phyloP scores from a whole-genome alignment of 257 asterid genomes.

The Verbascum thapsus region DNA sequence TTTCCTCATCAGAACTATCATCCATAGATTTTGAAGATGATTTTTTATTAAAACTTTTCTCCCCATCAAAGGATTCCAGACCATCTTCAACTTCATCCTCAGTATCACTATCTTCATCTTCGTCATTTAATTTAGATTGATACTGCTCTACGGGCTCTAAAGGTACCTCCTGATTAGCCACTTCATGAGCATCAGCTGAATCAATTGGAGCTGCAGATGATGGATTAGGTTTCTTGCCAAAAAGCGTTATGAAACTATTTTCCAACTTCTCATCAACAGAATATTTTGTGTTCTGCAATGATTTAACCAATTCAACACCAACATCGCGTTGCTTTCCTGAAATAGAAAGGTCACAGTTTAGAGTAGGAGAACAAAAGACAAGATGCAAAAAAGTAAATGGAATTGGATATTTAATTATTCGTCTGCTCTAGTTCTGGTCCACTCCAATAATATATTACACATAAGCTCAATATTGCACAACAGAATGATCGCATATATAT shows the following conservation, averaged over 20 bases:
- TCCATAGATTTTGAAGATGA: constrained; percentile 32
- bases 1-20: constrained; percentile 64
- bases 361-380: constrained; percentile 16
- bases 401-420: constrained; percentile 3
- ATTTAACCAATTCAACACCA: constrained; percentile 84
- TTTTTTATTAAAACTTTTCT: constrained; percentile 21
- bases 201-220: constrained; percentile 36
- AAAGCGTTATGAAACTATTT: constrained; percentile 66
- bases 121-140: constrained; percentile 40
- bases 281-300: constrained; percentile 79
- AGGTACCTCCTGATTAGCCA: constrained; percentile 27
- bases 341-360: constrained; percentile 21
- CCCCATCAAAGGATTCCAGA: constrained; percentile 42
- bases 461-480: background rate
- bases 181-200: constrained; percentile 39
- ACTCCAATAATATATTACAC: constrained; percentile 2
- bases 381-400: background rate
- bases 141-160: constrained; percentile 46
- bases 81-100: constrained; percentile 44
- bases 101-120: constrained; percentile 50
- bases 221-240: constrained; percentile 51
- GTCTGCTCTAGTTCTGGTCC: background rate
- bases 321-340: constrained; percentile 83
- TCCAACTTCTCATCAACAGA: constrained; percentile 84
- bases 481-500: background rate